Percentiles rank a stretch among this genome's conserved stretches.
Conservation (phyloP, 2,329 filamentous ascomycete species). For the Pseudogymnoascus sp. region DNA sequence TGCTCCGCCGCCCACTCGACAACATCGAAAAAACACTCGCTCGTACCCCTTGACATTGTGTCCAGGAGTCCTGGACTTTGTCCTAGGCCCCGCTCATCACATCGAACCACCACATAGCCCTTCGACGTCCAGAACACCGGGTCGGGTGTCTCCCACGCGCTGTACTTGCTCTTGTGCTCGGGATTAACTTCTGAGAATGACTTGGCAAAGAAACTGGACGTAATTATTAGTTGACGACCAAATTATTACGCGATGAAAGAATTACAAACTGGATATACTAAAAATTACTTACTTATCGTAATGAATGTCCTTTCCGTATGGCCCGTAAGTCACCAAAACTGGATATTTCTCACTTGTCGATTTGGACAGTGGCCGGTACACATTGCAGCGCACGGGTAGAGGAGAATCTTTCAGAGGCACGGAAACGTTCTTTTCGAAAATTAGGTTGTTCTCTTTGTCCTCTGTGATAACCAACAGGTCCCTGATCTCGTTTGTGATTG, state of each 20-base stretch:
- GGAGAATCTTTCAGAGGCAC: slow-evolving; percentile 35
- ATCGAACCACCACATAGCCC: slow-evolving; percentile 36
- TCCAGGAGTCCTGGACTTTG: slow-evolving; percentile 45
- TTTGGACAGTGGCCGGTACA: slow-evolving; percentile 39
- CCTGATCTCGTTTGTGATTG: slow-evolving; percentile 10
- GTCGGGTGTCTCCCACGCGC: slow-evolving; percentile 38
- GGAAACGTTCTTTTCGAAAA: slow-evolving; percentile 43
- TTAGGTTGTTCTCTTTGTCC: slow-evolving; percentile 17
- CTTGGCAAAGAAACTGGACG: slow-evolving; percentile 38
- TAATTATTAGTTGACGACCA: neutral
- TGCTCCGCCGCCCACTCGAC: slow-evolving; percentile 45
- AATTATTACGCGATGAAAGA: neutral
- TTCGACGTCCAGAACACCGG: slow-evolving; percentile 36
- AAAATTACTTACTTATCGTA: slow-evolving; percentile 43
- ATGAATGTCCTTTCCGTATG: slow-evolving; percentile 65
- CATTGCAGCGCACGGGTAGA: slow-evolving; percentile 41
- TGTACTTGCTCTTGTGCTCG: slow-evolving; percentile 35
- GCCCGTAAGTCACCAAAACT: slow-evolving; percentile 63
- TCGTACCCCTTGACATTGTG: slow-evolving; percentile 45
- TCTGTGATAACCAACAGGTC: slow-evolving; percentile 16
- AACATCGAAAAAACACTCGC: slow-evolving; percentile 43
- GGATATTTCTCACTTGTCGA: slow-evolving; percentile 38
- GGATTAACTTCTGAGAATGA: slow-evolving; percentile 40
- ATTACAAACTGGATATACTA: neutral
- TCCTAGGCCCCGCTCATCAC: slow-evolving; percentile 44